These are phyloP conservation scores for Claviceps maximensis DNA, from an alignment of 2,329 filamentous ascomycete genomes.

Conservation along the genomic window DNA sequence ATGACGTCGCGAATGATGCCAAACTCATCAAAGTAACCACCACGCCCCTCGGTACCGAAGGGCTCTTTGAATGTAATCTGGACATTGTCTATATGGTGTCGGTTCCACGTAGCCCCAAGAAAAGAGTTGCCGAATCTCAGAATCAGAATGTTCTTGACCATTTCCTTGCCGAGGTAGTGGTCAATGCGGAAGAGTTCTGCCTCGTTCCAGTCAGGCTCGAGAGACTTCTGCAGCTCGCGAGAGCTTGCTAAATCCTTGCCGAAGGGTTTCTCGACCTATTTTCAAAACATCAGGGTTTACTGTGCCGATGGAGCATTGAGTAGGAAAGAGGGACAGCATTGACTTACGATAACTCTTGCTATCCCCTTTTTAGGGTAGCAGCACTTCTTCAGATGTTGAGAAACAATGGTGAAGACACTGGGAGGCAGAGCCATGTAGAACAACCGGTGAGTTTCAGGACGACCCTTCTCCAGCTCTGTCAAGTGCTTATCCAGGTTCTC, in stretches of 20 bases:
- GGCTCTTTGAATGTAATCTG: slow-evolving; percentile 99
- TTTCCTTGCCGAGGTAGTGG: slow-evolving; percentile 98
- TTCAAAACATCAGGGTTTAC: not conserved
- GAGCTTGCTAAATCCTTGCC: slow-evolving; percentile 94
- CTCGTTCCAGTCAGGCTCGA: slow-evolving; percentile 96
- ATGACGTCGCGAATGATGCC: slow-evolving; percentile 99
- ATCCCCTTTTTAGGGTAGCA: slow-evolving; percentile 89
- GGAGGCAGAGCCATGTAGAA: slow-evolving; percentile 99
- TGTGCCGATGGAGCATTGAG: too few relatives aligned
- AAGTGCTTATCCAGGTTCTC: slow-evolving; percentile 73
- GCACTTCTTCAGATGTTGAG: slow-evolving; percentile 91
- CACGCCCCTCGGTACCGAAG: slow-evolving; percentile 93
- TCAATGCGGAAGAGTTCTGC: slow-evolving; percentile 99
- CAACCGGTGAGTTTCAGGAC: slow-evolving; percentile 74
- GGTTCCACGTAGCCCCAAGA: slow-evolving; percentile 96
- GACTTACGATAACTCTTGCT: slow-evolving; percentile 73
- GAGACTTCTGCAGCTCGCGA: slow-evolving; percentile 82
- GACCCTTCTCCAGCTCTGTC: slow-evolving; percentile 68
- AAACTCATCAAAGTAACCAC: slow-evolving; percentile 98
- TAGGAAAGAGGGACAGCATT: not conserved
- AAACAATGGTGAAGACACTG: slow-evolving; percentile 95
- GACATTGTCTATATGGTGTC: slow-evolving; percentile 97
- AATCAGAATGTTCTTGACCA: slow-evolving; percentile 99
- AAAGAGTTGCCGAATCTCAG: slow-evolving; percentile 98
- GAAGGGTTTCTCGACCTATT: slow-evolving; percentile 94